Base-by-base conservation (phyloP, 345 rosid species). In the Arabidopsis arenosa region DNA sequence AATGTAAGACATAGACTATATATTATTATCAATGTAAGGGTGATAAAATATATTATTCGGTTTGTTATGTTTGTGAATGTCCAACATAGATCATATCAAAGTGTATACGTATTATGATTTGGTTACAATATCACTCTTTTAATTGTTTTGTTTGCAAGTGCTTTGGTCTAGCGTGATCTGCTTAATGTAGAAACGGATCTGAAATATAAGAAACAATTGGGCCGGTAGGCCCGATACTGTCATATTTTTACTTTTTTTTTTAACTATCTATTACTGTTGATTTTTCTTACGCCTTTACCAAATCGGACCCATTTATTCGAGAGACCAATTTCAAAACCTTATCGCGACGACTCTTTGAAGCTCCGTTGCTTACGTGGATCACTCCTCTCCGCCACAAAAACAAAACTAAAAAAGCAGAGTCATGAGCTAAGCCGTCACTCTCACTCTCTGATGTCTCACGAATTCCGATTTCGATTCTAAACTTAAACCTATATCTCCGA, bases 381-480 rank as follows among this genome's bases (percentile, higher is more conserved):
- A 41, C 63, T 75, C 69, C 49, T 69, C 58, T 76, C 80, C 70
- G 5, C 68, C 63, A 51, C 63, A 59, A 14, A 49, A n/a, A 15
- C 2, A 1, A 21, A 28, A 43, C 6, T n/a, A 8, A 7, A 15
- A n/a, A 28, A 45, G 5, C 9, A 30, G 45, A 45, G 70, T 18
- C 1, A 18, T 9, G 10, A 40, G 32, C 35, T 17, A 2, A 36
- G 35, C 49, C 11, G 26, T 44, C 66, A 51, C 60, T 39, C 17
- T 52, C 79, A 59, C 68, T 64, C 36, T 54, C 61, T 28, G 37
- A 64, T 74, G 77, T 44, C 28, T 66, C 73, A 8, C 70, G 0
- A 17, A 53, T 40, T 65, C 60, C 71, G 52, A 63, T 63, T 76
- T 26, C 60, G 12, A 41, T 28, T 37, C 15, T 44, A 43, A 56